phyloP scores from a whole-genome alignment of 140 eudicot species.

The Flaveria floridana region DNA sequence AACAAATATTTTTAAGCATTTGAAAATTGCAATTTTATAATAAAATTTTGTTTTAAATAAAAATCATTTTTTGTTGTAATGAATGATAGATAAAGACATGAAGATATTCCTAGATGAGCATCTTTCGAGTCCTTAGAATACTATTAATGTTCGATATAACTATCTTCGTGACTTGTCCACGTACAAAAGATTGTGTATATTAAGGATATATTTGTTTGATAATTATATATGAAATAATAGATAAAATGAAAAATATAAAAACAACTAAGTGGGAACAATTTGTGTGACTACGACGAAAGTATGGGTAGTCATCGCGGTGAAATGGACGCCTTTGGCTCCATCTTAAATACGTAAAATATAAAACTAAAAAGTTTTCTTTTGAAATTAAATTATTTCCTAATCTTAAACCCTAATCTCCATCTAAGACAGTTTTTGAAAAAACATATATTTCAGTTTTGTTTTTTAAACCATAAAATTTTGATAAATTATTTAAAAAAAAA shows the following conservation, averaged over 20 bases:
- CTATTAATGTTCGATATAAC: not conserved
- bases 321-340: no score
- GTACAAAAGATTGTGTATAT: not conserved
- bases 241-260: not conserved
- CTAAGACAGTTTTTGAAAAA: no score
- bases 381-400: no score
- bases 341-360: no score
- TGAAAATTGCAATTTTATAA: not conserved
- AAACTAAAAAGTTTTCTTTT: no score
- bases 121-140: constrained; percentile 5
- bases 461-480: no score
- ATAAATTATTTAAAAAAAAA: no score
- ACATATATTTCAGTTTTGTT: no score
- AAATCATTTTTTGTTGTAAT: no score
- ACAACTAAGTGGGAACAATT: not conserved
- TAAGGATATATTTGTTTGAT: not conserved
- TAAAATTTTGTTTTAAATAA: not conserved
- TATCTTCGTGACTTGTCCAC: not conserved
- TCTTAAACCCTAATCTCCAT: no score
- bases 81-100: not conserved
- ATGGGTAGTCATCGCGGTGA: no score
- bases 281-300: no score
- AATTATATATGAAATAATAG: not conserved
- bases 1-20: not conserved
- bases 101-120: constrained; percentile 13